Evolutionary conservation across 108 stramenopile genomes (phyloP).

Genomic region (Cyclostephanos invisitatus): DNA sequence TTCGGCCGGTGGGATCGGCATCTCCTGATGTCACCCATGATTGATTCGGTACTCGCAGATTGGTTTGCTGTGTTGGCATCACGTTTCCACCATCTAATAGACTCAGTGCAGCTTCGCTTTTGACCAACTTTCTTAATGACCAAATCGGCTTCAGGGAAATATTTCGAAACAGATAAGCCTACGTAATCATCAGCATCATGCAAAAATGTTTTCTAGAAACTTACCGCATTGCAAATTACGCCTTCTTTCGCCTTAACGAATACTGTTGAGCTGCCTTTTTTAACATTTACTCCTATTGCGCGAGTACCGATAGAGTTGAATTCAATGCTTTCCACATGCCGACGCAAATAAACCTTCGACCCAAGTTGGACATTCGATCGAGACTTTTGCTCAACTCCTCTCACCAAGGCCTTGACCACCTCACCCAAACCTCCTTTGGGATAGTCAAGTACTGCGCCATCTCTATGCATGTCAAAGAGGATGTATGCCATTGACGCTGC

Average conservation of each 20-base stretch:
- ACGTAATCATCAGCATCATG: neutral
- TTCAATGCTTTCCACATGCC: constrained; percentile 68
- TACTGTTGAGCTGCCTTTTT: constrained; percentile 39
- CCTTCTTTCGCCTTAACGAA: constrained; percentile 62
- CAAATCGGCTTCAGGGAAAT: constrained; percentile 52
- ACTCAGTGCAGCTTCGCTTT: constrained; percentile 51
- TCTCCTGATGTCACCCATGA: constrained; percentile 37
- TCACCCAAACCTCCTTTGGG: constrained; percentile 81
- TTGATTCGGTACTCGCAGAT: constrained; percentile 7
- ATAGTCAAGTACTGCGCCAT: constrained; percentile 86
- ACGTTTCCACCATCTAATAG: constrained; percentile 40
- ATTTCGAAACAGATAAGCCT: neutral
- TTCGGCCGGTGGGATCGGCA: constrained; percentile 41
- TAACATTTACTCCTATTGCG: constrained; percentile 65
- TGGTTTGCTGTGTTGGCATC: constrained; percentile 2
- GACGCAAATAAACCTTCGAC: constrained; percentile 67
- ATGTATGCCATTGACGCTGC: constrained; percentile 95
- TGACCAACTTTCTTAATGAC: constrained; percentile 64
- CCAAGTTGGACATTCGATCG: constrained; percentile 11
- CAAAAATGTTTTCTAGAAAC: neutral
- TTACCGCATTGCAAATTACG: constrained; percentile 78
- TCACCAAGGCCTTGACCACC: constrained; percentile 86
- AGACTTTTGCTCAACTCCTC: constrained; percentile 79
- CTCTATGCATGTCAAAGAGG: constrained; percentile 87
- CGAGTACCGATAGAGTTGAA: constrained; percentile 50